Evolutionary conservation across 768 basidiomycete species (phyloP).

Genomic region (Lyophyllum atratum): DNA sequence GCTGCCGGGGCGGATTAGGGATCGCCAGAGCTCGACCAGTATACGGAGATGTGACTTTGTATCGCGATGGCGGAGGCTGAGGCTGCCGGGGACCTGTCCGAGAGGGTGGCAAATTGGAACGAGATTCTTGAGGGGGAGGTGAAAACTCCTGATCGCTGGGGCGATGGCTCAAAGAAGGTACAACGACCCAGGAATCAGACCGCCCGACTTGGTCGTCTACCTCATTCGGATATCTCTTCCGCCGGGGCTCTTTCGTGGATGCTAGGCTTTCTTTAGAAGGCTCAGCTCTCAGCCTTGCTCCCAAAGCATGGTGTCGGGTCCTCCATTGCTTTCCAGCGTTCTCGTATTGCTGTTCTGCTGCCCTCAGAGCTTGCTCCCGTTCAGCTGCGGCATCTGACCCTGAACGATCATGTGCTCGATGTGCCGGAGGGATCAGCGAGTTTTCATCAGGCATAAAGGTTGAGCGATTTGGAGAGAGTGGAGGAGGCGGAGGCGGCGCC

Average conservation of each 20-base stretch:
- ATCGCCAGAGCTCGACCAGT: conserved; percentile 30
- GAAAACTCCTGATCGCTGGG: conserved; percentile 32
- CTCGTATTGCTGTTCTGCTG: conserved; percentile 40
- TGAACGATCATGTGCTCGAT: conserved; percentile 40
- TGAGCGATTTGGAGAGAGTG: conserved; percentile 46
- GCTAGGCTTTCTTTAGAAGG: conserved; percentile 33
- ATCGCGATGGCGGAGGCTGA: conserved; percentile 25
- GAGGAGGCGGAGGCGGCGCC: conserved; percentile 41
- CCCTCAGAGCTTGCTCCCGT: conserved; percentile 42
- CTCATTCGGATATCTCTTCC: conserved; percentile 25
- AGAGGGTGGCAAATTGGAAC: conserved; percentile 19
- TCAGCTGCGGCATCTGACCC: conserved; percentile 56
- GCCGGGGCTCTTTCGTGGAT: conserved; percentile 20
- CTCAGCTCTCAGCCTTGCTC: conserved; percentile 29
- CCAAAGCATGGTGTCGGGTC: conserved; percentile 27
- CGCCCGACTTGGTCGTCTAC: conserved; percentile 23
- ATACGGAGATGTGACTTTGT: conserved; percentile 34
- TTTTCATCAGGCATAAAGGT: conserved; percentile 42
- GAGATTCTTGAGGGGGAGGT: conserved; percentile 22
- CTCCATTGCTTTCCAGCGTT: conserved; percentile 30
- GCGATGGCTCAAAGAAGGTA: conserved; percentile 28
- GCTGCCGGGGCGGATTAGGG: conserved; percentile 38
- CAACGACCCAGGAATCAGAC: conserved; percentile 29
- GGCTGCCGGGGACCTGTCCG: conserved; percentile 31
- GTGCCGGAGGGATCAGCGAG: conserved; percentile 31